phyloP scores from a whole-genome alignment of 139 green algal genomes.

The Auxenochlorella protothecoides region DNA sequence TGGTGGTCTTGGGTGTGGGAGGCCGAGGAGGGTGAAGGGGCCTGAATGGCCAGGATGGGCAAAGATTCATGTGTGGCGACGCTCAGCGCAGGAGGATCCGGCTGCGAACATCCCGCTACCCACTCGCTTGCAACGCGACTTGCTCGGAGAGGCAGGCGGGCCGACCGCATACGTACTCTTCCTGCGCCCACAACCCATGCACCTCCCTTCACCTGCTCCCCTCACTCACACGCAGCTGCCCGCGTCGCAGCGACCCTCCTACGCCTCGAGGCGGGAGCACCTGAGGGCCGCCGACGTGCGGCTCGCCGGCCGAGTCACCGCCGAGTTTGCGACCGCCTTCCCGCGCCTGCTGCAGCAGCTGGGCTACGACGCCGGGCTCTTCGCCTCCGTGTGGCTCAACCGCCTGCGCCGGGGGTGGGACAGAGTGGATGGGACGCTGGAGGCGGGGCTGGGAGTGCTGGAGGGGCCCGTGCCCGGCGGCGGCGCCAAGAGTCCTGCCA shows the following conservation, averaged over 20 bases:
- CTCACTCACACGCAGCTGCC: background rate
- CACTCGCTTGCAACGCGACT: too few species aligned
- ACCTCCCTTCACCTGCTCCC: too few species aligned
- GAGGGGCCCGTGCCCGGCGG: too few species aligned
- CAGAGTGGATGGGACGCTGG: background rate
- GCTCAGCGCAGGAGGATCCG: too few species aligned
- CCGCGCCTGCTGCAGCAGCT: background rate
- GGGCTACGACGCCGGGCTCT: background rate
- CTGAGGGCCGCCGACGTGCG: conserved; percentile 7
- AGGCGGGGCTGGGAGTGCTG: too few species aligned
- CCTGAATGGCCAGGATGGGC: too few species aligned
- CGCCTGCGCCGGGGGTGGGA: background rate
- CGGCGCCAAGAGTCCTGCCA: too few species aligned
- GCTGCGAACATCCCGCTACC: background rate
- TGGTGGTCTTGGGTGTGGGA: background rate
- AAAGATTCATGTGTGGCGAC: too few species aligned
- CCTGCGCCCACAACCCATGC: too few species aligned
- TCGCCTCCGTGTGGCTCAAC: background rate
- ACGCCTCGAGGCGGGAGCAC: conserved; percentile 2
- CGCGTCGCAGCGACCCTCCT: background rate
- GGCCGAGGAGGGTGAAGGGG: too few species aligned
- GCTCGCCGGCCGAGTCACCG: conserved; percentile 9
- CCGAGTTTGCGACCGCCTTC: conserved; percentile 6
- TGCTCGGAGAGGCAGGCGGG: too few species aligned
- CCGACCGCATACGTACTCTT: too few species aligned